phyloP scores from a whole-genome alignment of 805 yeast species.

The Barnettozyma sucrosica region DNA sequence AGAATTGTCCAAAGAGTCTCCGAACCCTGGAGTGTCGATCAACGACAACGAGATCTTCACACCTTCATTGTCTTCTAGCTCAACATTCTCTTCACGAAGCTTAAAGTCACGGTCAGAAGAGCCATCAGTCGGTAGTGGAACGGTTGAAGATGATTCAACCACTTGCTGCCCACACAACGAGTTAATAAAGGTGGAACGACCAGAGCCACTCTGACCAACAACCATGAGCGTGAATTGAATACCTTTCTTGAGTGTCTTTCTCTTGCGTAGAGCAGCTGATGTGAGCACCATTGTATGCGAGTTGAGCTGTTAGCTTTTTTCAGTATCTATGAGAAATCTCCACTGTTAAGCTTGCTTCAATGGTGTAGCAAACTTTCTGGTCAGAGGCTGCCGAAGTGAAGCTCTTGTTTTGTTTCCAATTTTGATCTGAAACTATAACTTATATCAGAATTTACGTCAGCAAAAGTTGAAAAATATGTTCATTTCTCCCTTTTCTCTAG shows the following conservation, averaged over 20 bases:
- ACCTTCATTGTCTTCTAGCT: slow-evolving; percentile 80
- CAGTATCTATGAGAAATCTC: too few relatives aligned
- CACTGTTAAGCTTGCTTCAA: too few relatives aligned
- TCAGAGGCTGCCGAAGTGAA: background rate
- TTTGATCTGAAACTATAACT: background rate
- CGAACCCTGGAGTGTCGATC: slow-evolving; percentile 83
- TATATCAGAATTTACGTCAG: too few relatives aligned
- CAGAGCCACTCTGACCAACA: slow-evolving; percentile 82
- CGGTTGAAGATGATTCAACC: slow-evolving; percentile 63
- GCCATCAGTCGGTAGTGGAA: slow-evolving; percentile 46
- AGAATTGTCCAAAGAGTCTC: slow-evolving; percentile 65
- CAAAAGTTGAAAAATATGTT: too few relatives aligned
- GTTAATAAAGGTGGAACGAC: slow-evolving; percentile 89
- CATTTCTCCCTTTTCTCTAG: too few relatives aligned
- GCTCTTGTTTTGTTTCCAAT: background rate
- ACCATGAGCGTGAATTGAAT: slow-evolving; percentile 83
- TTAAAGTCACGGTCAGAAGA: slow-evolving; percentile 48
- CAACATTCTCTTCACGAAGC: slow-evolving; percentile 74
- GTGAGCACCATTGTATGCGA: slow-evolving; percentile 27
- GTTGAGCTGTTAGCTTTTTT: background rate
- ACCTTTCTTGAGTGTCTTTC: slow-evolving; percentile 76
- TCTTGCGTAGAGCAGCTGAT: slow-evolving; percentile 58
- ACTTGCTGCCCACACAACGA: slow-evolving; percentile 86
- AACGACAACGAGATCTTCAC: slow-evolving; percentile 71
- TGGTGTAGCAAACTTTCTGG: background rate